A percentile compares a stretch with the other conserved stretches of the same genome.
These are phyloP conservation scores for Penicillium sp. DNA, from an alignment of 2,329 filamentous ascomycete species.

Conservation along the genomic window DNA sequence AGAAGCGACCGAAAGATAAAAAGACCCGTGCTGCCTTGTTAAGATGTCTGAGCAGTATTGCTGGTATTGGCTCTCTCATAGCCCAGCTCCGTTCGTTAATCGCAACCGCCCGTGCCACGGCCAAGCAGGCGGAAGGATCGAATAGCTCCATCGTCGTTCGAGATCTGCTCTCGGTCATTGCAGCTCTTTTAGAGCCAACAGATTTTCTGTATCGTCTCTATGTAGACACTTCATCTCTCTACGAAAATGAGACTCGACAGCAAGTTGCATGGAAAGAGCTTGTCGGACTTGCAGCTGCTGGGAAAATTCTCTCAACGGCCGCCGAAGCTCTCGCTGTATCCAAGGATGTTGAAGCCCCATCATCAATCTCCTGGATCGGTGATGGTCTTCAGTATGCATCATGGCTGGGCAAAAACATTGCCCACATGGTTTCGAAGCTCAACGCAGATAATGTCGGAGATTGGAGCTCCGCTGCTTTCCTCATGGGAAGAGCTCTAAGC, in stretches of 20 bases:
- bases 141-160: slow-evolving; percentile 32
- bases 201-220: slow-evolving; percentile 46
- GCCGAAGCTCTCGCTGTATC: slow-evolving; percentile 54
- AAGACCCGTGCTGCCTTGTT: slow-evolving; percentile 50
- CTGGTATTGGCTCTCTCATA: slow-evolving; percentile 74
- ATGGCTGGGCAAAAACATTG: slow-evolving; percentile 70
- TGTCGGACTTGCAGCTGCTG: slow-evolving; percentile 57
- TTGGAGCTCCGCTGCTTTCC: slow-evolving; percentile 40
- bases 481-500: slow-evolving; percentile 61
- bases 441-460: slow-evolving; percentile 32
- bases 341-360: slow-evolving; percentile 26
- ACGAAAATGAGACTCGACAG: slow-evolving; percentile 44
- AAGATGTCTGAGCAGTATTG: slow-evolving; percentile 66
- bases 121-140: slow-evolving; percentile 34
- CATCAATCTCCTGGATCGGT: slow-evolving; percentile 57
- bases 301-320: slow-evolving; percentile 56
- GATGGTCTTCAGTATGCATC: slow-evolving; percentile 62
- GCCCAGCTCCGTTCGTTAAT: slow-evolving; percentile 65
- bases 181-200: slow-evolving; percentile 44
- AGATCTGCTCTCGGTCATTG: slow-evolving; percentile 37
- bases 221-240: slow-evolving; percentile 42
- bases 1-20: slow-evolving; percentile 13
- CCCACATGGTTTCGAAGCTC: slow-evolving; percentile 43
- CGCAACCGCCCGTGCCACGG: slow-evolving; percentile 21
- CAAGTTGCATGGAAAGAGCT: slow-evolving; percentile 63